Evolutionary conservation across 768 basidiomycete species (phyloP).

Genomic region (Trametes coccinea): DNA sequence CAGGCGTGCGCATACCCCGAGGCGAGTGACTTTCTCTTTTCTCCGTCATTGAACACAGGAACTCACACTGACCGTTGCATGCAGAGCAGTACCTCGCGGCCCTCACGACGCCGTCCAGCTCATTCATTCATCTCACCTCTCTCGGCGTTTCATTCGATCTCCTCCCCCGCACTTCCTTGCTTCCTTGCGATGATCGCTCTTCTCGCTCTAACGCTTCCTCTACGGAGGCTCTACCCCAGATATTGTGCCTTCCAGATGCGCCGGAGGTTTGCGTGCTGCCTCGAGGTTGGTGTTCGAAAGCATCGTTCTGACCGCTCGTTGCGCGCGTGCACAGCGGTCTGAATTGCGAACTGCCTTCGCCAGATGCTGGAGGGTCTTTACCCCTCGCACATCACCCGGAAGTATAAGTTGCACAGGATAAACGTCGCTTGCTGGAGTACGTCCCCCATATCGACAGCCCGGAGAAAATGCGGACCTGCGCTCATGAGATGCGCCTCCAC

Average conservation of each 20-base stretch:
- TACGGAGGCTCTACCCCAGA: too few species aligned
- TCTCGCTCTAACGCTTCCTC: too few species aligned
- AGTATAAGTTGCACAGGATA: neutral
- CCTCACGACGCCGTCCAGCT: too few species aligned
- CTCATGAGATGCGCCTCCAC: neutral
- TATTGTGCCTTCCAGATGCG: neutral
- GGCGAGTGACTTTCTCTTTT: too few species aligned
- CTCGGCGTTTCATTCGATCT: constrained; percentile 8
- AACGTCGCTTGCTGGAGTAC: neutral
- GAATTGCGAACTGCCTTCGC: neutral
- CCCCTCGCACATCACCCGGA: too few species aligned
- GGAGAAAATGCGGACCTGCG: constrained; percentile 8
- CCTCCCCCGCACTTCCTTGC: neutral
- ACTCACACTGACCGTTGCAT: too few species aligned
- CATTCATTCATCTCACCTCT: neutral
- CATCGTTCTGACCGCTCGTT: neutral
- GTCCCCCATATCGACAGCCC: neutral
- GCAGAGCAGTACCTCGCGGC: too few species aligned
- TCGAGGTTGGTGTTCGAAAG: neutral
- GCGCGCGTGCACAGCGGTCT: neutral
- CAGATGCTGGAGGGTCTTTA: too few species aligned
- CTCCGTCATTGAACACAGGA: too few species aligned
- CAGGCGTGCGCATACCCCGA: too few species aligned
- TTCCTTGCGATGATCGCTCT: neutral
- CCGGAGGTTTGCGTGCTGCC: neutral